phyloP scores from a whole-genome alignment of 306 rosid genomes.

The Crotalaria pallida region DNA sequence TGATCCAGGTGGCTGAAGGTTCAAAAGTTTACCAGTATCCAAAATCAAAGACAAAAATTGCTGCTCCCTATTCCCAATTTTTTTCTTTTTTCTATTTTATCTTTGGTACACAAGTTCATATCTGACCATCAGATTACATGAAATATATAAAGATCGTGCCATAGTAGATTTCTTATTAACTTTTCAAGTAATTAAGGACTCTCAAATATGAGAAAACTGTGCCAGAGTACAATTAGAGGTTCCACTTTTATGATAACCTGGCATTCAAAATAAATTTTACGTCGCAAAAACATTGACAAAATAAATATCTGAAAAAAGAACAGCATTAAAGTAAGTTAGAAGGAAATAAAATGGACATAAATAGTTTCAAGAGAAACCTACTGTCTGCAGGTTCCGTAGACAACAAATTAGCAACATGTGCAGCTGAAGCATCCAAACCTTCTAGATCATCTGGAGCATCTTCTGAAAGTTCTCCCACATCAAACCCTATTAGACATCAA shows the following conservation, averaged over 20 bases:
- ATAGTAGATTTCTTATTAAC: not conserved
- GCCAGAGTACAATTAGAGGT: not conserved
- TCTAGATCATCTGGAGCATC: slow-evolving; percentile 83
- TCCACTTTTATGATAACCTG: not conserved
- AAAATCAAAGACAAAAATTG: not conserved
- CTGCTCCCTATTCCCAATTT: not conserved
- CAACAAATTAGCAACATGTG: slow-evolving; percentile 90
- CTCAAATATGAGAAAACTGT: not conserved
- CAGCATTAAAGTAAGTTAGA: not conserved
- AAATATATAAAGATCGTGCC: not conserved
- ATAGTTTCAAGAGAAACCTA: slow-evolving; percentile 44
- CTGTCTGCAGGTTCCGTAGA: slow-evolving; percentile 89
- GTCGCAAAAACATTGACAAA: not conserved
- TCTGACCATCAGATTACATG: not conserved
- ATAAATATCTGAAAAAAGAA: not conserved
- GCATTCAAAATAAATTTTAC: slow-evolving; percentile 1
- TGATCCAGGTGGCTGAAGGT: not conserved
- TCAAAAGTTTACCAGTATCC: slow-evolving; percentile 1
- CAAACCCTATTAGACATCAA: slow-evolving; percentile 60
- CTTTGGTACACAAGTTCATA: not conserved
- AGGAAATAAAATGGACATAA: not conserved
- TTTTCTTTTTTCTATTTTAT: not conserved
- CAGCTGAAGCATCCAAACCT: slow-evolving; percentile 93
- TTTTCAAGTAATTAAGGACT: not conserved
- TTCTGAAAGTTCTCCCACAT: slow-evolving; percentile 86